Conservation (phyloP, 164 flowering plant genomes). For the grape (Vitis vinifera) region DNA sequence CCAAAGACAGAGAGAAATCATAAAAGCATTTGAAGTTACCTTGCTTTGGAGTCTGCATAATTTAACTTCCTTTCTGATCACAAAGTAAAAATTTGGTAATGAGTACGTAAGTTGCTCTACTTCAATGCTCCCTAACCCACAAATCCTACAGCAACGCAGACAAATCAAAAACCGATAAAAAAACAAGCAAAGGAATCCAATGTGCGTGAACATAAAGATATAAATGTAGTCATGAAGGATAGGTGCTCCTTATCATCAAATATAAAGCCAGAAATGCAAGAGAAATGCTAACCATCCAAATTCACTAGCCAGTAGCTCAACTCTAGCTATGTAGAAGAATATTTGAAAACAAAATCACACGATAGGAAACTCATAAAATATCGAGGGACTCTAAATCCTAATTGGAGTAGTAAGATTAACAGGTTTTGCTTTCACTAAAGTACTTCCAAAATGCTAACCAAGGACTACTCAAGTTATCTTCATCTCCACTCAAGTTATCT, state of each 20-base stretch:
- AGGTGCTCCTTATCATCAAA: slow-evolving; percentile 15
- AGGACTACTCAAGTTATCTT: too few relatives aligned
- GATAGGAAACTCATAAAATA: not conserved
- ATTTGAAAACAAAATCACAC: too few relatives aligned
- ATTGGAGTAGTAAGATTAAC: too few relatives aligned
- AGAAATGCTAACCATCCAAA: not conserved
- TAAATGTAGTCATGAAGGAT: slow-evolving; percentile 17
- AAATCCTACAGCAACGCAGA: slow-evolving; percentile 42
- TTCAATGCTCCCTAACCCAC: slow-evolving; percentile 50
- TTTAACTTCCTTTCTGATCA: slow-evolving; percentile 15
- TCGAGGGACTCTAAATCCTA: not conserved
- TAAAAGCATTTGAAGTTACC: slow-evolving; percentile 33
- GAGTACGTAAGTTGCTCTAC: slow-evolving; percentile 8
- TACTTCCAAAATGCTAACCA: too few relatives aligned
- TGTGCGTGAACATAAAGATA: slow-evolving; percentile 15
- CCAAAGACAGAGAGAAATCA: slow-evolving; percentile 2
- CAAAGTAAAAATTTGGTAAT: slow-evolving; percentile 8
- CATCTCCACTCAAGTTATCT: too few relatives aligned
- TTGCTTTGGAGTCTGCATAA: slow-evolving; percentile 76
- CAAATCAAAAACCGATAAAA: slow-evolving; percentile 30
- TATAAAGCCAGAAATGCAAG: slow-evolving; percentile 10
- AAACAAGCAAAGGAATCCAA: slow-evolving; percentile 26
- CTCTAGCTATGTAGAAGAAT: not conserved
- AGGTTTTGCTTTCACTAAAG: too few relatives aligned
- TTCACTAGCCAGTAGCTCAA: not conserved